Evolutionary conservation across 352 stramenopile genomes (phyloP).

Genomic region (Peronospora destructor): DNA sequence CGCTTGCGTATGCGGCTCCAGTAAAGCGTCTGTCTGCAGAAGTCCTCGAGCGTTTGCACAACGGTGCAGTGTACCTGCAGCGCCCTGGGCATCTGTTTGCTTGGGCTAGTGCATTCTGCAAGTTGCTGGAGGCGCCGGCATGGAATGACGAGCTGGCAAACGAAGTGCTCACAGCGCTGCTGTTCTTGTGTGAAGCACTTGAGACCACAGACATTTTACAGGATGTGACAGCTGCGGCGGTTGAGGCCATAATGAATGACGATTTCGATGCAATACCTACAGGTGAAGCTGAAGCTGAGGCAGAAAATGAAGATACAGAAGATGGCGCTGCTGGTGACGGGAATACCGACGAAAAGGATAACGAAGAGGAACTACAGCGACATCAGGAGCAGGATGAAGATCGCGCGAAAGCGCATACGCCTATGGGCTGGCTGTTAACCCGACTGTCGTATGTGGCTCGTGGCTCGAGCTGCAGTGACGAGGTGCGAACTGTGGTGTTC

Average conservation of each 20-base stretch:
- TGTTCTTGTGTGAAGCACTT: conserved; percentile 59
- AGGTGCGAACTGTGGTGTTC: conserved; percentile 71
- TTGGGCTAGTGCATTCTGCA: conserved; percentile 50
- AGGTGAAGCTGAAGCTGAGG: conserved; percentile 8
- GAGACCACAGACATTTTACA: conserved; percentile 52
- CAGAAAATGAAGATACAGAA: conserved; percentile 3
- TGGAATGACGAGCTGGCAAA: conserved; percentile 45
- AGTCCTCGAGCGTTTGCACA: conserved; percentile 18
- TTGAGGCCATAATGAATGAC: conserved; percentile 16
- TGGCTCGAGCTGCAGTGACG: conserved; percentile 31
- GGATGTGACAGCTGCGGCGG: conserved; percentile 34
- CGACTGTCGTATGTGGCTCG: conserved; percentile 77
- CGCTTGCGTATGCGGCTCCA: conserved; percentile 31
- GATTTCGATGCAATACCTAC: conserved; percentile 12
- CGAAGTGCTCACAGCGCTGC: conserved; percentile 52
- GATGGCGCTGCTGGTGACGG: conserved; percentile 10
- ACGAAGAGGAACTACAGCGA: conserved; percentile 18
- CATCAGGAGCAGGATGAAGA: conserved; percentile 41
- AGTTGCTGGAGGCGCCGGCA: conserved; percentile 57
- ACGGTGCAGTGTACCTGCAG: conserved; percentile 44
- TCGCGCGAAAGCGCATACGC: conserved; percentile 47
- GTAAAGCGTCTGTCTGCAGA: conserved; percentile 27
- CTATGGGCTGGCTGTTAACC: conserved; percentile 77
- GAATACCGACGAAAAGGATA: conserved; percentile 19
- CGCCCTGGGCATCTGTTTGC: conserved; percentile 52